Conservation (phyloP, 805 yeast genomes). For the Candida suzukii region DNA sequence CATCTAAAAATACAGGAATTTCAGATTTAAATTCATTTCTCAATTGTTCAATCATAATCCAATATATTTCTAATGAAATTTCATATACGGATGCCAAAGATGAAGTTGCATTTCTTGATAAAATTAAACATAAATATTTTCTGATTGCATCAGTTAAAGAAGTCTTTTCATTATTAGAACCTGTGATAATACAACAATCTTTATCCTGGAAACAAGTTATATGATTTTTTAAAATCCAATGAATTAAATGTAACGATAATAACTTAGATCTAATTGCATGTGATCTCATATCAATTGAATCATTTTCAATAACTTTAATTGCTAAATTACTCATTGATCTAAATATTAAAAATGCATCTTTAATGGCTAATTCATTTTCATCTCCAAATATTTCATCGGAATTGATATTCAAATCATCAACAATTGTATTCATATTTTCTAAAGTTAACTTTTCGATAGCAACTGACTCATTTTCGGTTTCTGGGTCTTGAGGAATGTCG, state of each 20-base stretch:
- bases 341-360: slow-evolving; percentile 88
- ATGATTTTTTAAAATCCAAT: slow-evolving; percentile 78
- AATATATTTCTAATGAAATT: slow-evolving; percentile 84
- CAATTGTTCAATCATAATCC: slow-evolving; percentile 78
- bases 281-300: slow-evolving; percentile 75
- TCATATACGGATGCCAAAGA: slow-evolving; percentile 89
- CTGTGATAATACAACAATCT: slow-evolving; percentile 43
- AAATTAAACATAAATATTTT: slow-evolving; percentile 73
- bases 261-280: slow-evolving; percentile 90
- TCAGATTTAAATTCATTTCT: slow-evolving; percentile 87
- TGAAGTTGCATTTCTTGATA: slow-evolving; percentile 90
- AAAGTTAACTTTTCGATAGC: slow-evolving; percentile 36
- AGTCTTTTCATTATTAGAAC: slow-evolving; percentile 45
- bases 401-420: slow-evolving; percentile 46
- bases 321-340: slow-evolving; percentile 94
- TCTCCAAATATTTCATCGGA: slow-evolving; percentile 36
- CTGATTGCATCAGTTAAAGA: slow-evolving; percentile 72
- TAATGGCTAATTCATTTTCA: slow-evolving; percentile 64
- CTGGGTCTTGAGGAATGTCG: slow-evolving; percentile 33
- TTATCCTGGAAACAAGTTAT: slow-evolving; percentile 69
- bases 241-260: slow-evolving; percentile 80
- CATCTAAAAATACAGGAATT: slow-evolving; percentile 88
- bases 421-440: slow-evolving; percentile 44
- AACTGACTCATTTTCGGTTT: slow-evolving; percentile 42
- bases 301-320: slow-evolving; percentile 73